Conservation (phyloP, 179 eudicot genomes). For the Corrigiola litoralis region DNA sequence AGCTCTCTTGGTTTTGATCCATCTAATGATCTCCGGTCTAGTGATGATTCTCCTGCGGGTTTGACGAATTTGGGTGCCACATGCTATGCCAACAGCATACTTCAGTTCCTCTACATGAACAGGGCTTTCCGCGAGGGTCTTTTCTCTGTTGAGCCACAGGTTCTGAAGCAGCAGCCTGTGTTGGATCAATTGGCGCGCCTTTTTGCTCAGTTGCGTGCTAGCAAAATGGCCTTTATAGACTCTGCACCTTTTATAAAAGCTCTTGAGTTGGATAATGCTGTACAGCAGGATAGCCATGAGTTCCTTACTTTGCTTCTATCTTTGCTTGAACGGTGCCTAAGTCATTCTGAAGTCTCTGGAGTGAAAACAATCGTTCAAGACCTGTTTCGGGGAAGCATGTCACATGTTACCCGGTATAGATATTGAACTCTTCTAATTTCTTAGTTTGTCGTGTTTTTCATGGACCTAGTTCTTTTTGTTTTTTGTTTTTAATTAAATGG, state of each 20-base stretch:
- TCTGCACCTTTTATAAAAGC: constrained; percentile 92
- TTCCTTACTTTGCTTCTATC: constrained; percentile 93
- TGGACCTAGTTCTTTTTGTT: background rate
- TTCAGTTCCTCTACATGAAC: constrained; percentile 89
- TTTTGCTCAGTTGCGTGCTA: constrained; percentile 80
- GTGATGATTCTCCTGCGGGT: constrained; percentile 68
- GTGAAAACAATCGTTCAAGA: constrained; percentile 83
- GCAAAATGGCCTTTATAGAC: constrained; percentile 81
- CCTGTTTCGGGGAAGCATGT: constrained; percentile 91
- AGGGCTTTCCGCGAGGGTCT: constrained; percentile 75
- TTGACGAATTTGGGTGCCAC: constrained; percentile 96
- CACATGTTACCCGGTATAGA: constrained; percentile 89
- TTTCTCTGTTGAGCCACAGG: constrained; percentile 77
- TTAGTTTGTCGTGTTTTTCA: background rate
- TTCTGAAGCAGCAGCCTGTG: constrained; percentile 74
- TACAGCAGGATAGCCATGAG: constrained; percentile 98
- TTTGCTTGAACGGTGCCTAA: constrained; percentile 82
- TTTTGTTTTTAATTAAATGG: too few relatives aligned
- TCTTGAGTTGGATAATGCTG: constrained; percentile 88
- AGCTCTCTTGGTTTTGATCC: constrained; percentile 77
- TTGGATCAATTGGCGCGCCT: constrained; percentile 84
- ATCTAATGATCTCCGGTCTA: constrained; percentile 58
- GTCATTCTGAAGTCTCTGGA: constrained; percentile 52
- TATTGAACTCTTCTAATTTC: background rate
- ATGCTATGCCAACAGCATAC: constrained; percentile 96